A percentile compares a stretch with the other conserved stretches of the same genome.
Conservation (phyloP, 2,329 filamentous ascomycete genomes). For the Cephalotrichum gorgonifer region DNA sequence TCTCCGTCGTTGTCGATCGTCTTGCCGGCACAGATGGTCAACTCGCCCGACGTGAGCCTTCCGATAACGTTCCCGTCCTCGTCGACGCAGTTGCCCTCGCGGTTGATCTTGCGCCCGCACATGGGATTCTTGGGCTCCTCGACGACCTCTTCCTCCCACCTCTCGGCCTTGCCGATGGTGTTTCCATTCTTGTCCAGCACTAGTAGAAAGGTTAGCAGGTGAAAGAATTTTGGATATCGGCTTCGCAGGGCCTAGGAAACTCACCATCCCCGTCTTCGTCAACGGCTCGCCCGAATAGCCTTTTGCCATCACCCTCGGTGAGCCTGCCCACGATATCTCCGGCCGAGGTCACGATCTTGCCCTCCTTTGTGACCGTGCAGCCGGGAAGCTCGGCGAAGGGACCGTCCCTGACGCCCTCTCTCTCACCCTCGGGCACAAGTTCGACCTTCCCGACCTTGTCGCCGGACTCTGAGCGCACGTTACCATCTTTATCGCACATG, state of each 20-base stretch:
- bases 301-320: conserved; percentile 59
- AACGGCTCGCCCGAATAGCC: conserved; percentile 61
- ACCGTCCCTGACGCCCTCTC: conserved; percentile 52
- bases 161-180: conserved; percentile 44
- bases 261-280: conserved; percentile 78
- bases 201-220: too few relatives aligned
- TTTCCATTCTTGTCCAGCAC: conserved; percentile 68
- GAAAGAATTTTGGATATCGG: too few relatives aligned
- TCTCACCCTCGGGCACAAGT: conserved; percentile 56
- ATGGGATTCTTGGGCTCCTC: conserved; percentile 41
- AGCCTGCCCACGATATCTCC: conserved; percentile 66
- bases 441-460: conserved; percentile 59
- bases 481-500: conserved; percentile 62
- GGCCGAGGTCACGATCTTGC: conserved; percentile 53
- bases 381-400: conserved; percentile 58
- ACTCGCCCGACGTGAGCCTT: conserved; percentile 58
- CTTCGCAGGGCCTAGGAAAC: too few relatives aligned
- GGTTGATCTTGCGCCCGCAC: conserved; percentile 44
- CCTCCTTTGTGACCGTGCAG: conserved; percentile 57
- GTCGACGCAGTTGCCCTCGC: conserved; percentile 48
- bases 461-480: conserved; percentile 63
- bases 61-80: conserved; percentile 51
- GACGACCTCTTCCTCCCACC: conserved; percentile 46
- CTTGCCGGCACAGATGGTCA: conserved; percentile 54
- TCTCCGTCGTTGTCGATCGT: conserved; percentile 63